Conservation (phyloP, 1,284 basidiomycete genomes). For the Earliella scabrosa region DNA sequence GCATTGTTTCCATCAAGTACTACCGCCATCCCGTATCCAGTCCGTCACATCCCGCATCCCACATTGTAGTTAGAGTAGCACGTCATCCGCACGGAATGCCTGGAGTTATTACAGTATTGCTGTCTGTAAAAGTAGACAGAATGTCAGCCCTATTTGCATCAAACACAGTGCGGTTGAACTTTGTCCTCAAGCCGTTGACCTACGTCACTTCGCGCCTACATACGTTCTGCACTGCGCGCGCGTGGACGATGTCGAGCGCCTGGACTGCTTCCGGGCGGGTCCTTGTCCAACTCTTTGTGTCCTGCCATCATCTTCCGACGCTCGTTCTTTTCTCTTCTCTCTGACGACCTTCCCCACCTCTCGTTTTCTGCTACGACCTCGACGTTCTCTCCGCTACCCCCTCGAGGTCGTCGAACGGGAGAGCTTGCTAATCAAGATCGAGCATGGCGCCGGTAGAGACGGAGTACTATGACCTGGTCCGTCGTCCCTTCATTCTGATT, state of each 20-base stretch:
- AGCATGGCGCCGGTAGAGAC: constrained; percentile 52
- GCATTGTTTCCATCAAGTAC: too few relatives aligned
- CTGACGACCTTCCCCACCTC: background rate
- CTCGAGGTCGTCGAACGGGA: background rate
- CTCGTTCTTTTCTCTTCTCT: constrained; percentile 3
- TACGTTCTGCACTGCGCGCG: too few relatives aligned
- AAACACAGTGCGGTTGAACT: background rate
- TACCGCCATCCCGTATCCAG: background rate
- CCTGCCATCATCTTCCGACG: constrained; percentile 10
- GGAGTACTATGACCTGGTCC: constrained; percentile 53
- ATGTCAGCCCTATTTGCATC: background rate
- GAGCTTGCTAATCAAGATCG: background rate
- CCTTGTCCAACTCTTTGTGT: background rate
- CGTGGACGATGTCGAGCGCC: constrained; percentile 23
- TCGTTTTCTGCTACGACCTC: background rate
- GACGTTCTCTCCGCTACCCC: background rate
- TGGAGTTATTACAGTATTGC: background rate
- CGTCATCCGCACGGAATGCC: background rate
- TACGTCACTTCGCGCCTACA: background rate
- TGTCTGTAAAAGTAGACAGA: constrained; percentile 8
- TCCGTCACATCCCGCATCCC: constrained; percentile 1
- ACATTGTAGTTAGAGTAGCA: constrained; percentile 4
- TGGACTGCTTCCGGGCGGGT: constrained; percentile 4
- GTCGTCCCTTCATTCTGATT: too few relatives aligned
- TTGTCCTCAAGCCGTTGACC: background rate